phyloP scores from a whole-genome alignment of 1,284 basidiomycete species.

The Spongispora temasekensis region DNA sequence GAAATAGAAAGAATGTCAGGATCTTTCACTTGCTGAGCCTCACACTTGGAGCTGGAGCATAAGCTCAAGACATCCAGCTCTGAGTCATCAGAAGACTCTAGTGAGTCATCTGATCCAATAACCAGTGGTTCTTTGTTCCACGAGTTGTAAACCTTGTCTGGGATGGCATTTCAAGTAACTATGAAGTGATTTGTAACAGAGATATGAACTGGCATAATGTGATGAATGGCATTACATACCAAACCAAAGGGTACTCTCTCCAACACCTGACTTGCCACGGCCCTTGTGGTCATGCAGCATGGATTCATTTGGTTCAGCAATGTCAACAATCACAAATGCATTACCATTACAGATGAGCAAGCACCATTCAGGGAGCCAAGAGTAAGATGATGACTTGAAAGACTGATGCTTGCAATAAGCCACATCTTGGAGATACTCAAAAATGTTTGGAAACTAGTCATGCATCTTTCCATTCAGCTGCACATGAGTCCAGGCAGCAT shows the following conservation, averaged over 20 bases:
- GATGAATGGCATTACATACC: background rate
- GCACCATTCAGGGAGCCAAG: background rate
- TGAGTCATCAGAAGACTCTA: background rate
- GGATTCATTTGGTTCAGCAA: background rate
- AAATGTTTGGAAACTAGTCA: constrained; percentile 2
- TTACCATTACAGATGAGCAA: background rate
- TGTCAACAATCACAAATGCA: background rate
- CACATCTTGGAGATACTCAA: background rate
- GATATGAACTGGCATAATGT: background rate
- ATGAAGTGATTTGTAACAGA: background rate
- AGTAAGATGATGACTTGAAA: background rate
- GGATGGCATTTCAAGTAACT: background rate
- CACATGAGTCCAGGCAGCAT: background rate
- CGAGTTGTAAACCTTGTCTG: background rate
- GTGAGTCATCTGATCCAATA: background rate
- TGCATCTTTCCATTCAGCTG: background rate
- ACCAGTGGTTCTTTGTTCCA: background rate
- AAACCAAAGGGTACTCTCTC: background rate
- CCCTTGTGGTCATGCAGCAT: background rate
- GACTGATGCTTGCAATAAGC: background rate
- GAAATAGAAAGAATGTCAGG: too few species aligned
- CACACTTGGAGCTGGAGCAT: too few species aligned
- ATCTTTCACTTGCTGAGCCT: too few species aligned
- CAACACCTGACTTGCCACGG: background rate
- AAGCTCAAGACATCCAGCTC: background rate